A percentile compares a stretch with the other conserved stretches of the same genome.
Conservation (phyloP, 1,284 basidiomycete species). For the Ganoderma leucocontextum region DNA sequence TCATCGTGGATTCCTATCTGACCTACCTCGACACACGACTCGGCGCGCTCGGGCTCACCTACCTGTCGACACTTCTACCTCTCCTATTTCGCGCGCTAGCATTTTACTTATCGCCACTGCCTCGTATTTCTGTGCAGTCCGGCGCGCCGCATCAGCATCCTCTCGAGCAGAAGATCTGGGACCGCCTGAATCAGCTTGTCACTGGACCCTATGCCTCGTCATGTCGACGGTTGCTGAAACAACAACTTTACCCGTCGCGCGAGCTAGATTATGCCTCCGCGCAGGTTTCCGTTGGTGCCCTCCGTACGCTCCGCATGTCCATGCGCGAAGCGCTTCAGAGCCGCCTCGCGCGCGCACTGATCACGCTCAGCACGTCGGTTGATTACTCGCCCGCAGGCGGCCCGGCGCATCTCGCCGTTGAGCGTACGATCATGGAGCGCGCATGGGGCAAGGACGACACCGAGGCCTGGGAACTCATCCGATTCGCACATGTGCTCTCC, state of each 20-base stretch:
- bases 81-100: conserved; percentile 75
- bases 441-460: conserved; percentile 74
- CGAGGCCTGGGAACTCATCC: conserved; percentile 66
- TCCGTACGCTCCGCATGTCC: conserved; percentile 69
- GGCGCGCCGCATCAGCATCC: conserved; percentile 45
- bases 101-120: conserved; percentile 68
- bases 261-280: conserved; percentile 39
- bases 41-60: conserved; percentile 60
- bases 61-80: conserved; percentile 66
- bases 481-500: conserved; percentile 61
- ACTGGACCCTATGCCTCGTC: conserved; percentile 69
- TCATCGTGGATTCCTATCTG: conserved; percentile 69
- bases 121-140: conserved; percentile 62
- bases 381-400: conserved; percentile 66
- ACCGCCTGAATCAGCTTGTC: conserved; percentile 62
- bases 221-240: conserved; percentile 68
- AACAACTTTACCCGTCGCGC: conserved; percentile 50
- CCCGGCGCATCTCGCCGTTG: conserved; percentile 64
- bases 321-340: conserved; percentile 67
- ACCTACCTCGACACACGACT: conserved; percentile 66
- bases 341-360: conserved; percentile 70
- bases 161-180: conserved; percentile 64
- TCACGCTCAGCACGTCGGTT: conserved; percentile 58
- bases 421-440: conserved; percentile 68
- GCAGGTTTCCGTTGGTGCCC: conserved; percentile 67